Evolutionary conservation across 2,329 filamentous ascomycete genomes (phyloP).

Genomic region (Elsinoe australis): DNA sequence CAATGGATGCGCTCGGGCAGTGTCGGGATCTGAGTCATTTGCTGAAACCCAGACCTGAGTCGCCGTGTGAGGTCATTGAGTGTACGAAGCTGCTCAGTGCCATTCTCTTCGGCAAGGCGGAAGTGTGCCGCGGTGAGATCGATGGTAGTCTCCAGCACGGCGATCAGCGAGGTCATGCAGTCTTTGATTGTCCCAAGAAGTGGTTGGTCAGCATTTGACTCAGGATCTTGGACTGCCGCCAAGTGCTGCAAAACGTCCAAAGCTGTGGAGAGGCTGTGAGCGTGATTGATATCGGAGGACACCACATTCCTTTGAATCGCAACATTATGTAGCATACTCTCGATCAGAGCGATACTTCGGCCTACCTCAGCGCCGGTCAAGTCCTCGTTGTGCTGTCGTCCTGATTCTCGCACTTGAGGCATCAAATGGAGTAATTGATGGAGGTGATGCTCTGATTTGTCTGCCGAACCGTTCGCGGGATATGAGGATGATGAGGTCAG

Average conservation of each 20-base stretch:
- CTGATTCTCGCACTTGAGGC: conserved; percentile 57
- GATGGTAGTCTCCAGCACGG: conserved; percentile 56
- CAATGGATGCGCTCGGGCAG: conserved; percentile 11
- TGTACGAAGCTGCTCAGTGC: conserved; percentile 11
- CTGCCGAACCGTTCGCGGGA: conserved; percentile 20
- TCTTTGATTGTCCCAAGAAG: conserved; percentile 20
- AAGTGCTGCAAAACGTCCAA: too few species aligned
- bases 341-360: conserved; percentile 75
- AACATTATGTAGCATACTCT: conserved; percentile 67
- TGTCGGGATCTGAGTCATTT: background rate
- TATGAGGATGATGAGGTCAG: conserved; percentile 46
- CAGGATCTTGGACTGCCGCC: too few species aligned
- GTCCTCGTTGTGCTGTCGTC: conserved; percentile 73
- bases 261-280: too few species aligned
- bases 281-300: conserved; percentile 24
- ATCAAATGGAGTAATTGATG: conserved; percentile 71
- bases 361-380: conserved; percentile 71
- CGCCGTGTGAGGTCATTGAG: background rate
- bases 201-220: background rate
- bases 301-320: conserved; percentile 53
- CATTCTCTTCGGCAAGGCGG: conserved; percentile 48
- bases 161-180: conserved; percentile 54
- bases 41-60: conserved; percentile 7
- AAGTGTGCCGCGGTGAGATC: conserved; percentile 59
- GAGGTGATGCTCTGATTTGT: conserved; percentile 61